These are phyloP conservation scores for Botrytis cinerea DNA, from an alignment of 2,329 filamentous ascomycete species.

Conservation along the genomic window DNA sequence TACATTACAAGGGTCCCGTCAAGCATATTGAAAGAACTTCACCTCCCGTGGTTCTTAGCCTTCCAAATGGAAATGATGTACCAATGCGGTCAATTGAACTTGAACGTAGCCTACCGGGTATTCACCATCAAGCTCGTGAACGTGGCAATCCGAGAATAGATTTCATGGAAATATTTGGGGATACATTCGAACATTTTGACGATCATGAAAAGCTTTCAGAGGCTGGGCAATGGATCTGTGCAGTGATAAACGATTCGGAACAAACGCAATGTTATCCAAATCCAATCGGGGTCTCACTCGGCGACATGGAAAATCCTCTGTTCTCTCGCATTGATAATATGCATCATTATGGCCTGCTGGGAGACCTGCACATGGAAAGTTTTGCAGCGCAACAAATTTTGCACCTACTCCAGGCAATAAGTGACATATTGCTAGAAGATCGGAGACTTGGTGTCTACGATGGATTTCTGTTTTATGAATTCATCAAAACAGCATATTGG, in stretches of 20 bases:
- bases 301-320: neutral
- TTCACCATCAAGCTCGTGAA: slow-evolving; percentile 20
- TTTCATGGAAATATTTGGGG: slow-evolving; percentile 9
- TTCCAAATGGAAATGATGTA: slow-evolving; percentile 5
- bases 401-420: slow-evolving; percentile 19
- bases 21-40: slow-evolving; percentile 11
- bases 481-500: slow-evolving; percentile 11
- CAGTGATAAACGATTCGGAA: slow-evolving; percentile 4
- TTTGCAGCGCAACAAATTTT: slow-evolving; percentile 15
- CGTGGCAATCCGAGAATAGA: slow-evolving; percentile 14
- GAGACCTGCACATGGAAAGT: slow-evolving; percentile 4
- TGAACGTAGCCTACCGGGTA: slow-evolving; percentile 11
- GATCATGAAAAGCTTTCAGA: slow-evolving; percentile 18
- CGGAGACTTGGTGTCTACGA: neutral
- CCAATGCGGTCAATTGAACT: slow-evolving; percentile 9
- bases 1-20: slow-evolving; percentile 3
- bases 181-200: slow-evolving; percentile 15
- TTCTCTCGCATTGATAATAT: neutral
- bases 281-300: slow-evolving; percentile 1
- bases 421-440: slow-evolving; percentile 20
- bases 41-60: slow-evolving; percentile 13
- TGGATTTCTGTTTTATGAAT: slow-evolving; percentile 13
- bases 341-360: neutral
- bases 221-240: slow-evolving; percentile 18
- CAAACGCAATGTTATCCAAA: neutral